A percentile compares a stretch with the other conserved stretches of the same genome.
phyloP scores from a whole-genome alignment of 192 early-diverging fungal genomes.

The Backusella macrospora region DNA sequence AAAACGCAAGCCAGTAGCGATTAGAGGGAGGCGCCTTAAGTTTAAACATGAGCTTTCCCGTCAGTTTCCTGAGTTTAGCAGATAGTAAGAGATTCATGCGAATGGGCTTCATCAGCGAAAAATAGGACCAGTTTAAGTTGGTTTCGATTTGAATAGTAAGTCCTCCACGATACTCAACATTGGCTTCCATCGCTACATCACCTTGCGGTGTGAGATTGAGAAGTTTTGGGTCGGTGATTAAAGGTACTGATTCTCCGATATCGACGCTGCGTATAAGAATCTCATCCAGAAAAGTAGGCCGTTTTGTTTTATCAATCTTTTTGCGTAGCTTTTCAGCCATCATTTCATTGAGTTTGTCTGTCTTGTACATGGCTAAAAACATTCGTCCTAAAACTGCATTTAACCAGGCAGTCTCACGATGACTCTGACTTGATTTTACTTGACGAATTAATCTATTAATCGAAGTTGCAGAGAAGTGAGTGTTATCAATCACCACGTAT shows the following conservation, averaged over 20 bases:
- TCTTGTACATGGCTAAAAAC: constrained; percentile 73
- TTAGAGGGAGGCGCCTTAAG: constrained; percentile 85
- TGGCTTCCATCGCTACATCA: constrained; percentile 73
- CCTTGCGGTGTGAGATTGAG: constrained; percentile 65
- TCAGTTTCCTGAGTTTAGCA: constrained; percentile 70
- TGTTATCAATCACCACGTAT: constrained; percentile 35
- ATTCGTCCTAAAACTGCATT: constrained; percentile 83
- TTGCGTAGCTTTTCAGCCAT: constrained; percentile 66
- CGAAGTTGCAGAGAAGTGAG: constrained; percentile 42
- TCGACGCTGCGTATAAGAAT: constrained; percentile 79
- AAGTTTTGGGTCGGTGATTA: constrained; percentile 78
- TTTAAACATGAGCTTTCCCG: constrained; percentile 77
- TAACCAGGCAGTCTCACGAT: constrained; percentile 67
- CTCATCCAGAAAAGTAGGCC: constrained; percentile 75
- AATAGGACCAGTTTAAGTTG: constrained; percentile 38
- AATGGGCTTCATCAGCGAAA: constrained; percentile 51
- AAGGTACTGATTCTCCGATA: constrained; percentile 80
- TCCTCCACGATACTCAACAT: constrained; percentile 81
- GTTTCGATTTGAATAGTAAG: constrained; percentile 79
- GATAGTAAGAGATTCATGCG: constrained; percentile 80
- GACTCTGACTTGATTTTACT: constrained; percentile 57
- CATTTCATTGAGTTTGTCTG: constrained; percentile 58
- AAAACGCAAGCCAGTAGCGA: constrained; percentile 87
- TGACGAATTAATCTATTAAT: constrained; percentile 42
- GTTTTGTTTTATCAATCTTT: constrained; percentile 67